Conservation (phyloP, 805 yeast species). For the Cyberlindnera japonica region DNA sequence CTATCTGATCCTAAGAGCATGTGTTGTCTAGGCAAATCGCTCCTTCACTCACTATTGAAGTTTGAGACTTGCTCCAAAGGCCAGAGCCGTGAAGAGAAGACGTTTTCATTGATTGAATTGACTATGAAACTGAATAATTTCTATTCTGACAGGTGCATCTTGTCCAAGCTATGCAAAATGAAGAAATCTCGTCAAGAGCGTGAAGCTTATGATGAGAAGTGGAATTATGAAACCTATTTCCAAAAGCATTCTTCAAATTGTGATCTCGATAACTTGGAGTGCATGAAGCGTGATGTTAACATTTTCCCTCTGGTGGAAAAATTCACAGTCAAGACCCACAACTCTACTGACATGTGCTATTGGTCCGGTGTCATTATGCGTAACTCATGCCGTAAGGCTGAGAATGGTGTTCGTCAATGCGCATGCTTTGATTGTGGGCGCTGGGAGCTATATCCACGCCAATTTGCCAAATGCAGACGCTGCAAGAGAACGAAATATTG, state of each 20-base stretch:
- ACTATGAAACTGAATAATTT: slow-evolving; percentile 19
- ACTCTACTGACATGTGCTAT: slow-evolving; percentile 78
- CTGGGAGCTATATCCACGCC: slow-evolving; percentile 89
- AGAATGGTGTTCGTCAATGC: slow-evolving; percentile 88
- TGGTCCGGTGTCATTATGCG: slow-evolving; percentile 99
- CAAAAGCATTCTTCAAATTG: slow-evolving; percentile 22
- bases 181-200: slow-evolving; percentile 5
- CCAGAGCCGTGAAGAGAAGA: slow-evolving; percentile 16
- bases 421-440: slow-evolving; percentile 89
- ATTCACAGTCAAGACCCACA: slow-evolving; percentile 64
- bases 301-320: slow-evolving; percentile 89
- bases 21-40: slow-evolving; percentile 17
- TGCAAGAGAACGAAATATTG: slow-evolving; percentile 96
- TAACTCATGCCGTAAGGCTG: slow-evolving; percentile 91
- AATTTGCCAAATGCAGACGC: slow-evolving; percentile 91
- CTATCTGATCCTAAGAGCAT: slow-evolving; percentile 2
- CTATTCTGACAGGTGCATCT: slow-evolving; percentile 14
- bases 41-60: slow-evolving; percentile 22
- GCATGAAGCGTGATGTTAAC: slow-evolving; percentile 37
- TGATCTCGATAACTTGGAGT: neutral
- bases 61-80: slow-evolving; percentile 19
- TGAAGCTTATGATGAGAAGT: slow-evolving; percentile 31
- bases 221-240: slow-evolving; percentile 44
- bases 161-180: slow-evolving; percentile 8
- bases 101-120: slow-evolving; percentile 16